phyloP scores from a whole-genome alignment of 1,139 yeast species.

The Meyerozyma carpophila region DNA sequence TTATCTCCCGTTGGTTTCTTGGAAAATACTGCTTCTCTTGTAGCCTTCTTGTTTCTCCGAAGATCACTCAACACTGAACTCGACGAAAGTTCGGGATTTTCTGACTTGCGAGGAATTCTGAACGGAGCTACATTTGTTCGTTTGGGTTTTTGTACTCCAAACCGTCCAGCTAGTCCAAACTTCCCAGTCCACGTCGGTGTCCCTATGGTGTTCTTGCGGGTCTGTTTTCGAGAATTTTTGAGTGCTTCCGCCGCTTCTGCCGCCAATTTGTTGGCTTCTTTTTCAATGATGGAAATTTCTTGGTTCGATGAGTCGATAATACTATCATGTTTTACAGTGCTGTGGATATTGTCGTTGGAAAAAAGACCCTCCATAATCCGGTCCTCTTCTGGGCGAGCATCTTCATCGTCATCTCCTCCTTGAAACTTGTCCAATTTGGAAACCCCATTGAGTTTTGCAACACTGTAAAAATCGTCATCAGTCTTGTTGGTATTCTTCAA shows the following conservation, averaged over 20 bases:
- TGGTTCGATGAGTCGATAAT: slow-evolving; percentile 52
- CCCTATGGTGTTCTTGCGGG: slow-evolving; percentile 65
- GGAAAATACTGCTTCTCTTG: slow-evolving; percentile 16
- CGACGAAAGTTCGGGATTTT: slow-evolving; percentile 6
- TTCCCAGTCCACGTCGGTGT: slow-evolving; percentile 97
- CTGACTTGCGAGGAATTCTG: slow-evolving; percentile 2
- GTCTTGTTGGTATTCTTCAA: slow-evolving; percentile 25
- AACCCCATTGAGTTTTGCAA: slow-evolving; percentile 51
- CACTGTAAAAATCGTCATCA: slow-evolving; percentile 52
- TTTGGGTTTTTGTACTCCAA: slow-evolving; percentile 19
- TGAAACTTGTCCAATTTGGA: slow-evolving; percentile 48
- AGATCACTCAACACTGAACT: slow-evolving; percentile 10
- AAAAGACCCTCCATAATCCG: slow-evolving; percentile 73
- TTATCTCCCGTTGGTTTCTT: slow-evolving; percentile 12
- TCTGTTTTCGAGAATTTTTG: slow-evolving; percentile 56
- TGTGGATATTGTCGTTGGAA: slow-evolving; percentile 66
- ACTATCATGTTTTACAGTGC: slow-evolving; percentile 75
- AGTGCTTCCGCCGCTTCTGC: slow-evolving; percentile 71
- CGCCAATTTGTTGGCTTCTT: slow-evolving; percentile 77
- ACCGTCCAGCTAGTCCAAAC: slow-evolving; percentile 76
- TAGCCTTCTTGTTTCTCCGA: slow-evolving; percentile 5
- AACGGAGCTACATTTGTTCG: slow-evolving; percentile 6
- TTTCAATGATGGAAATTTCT: slow-evolving; percentile 54
- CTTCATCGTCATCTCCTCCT: slow-evolving; percentile 32
- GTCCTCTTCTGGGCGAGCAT: slow-evolving; percentile 44